phyloP scores from a whole-genome alignment of 495 filamentous ascomycete genomes.

The Penicillium waksmanii region DNA sequence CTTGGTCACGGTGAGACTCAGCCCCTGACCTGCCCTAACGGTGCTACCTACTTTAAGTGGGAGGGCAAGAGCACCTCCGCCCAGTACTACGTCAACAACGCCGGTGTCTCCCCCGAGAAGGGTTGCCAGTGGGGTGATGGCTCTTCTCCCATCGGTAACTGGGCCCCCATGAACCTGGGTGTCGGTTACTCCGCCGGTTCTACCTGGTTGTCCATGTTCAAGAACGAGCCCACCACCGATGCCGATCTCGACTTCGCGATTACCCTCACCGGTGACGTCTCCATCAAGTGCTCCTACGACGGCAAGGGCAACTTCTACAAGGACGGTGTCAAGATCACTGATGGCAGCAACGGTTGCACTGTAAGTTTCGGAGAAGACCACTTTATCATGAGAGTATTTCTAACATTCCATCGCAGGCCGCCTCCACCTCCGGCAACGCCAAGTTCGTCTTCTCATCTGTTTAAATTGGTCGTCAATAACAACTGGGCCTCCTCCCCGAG shows the following conservation, averaged over 20 bases:
- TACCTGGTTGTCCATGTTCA: slow-evolving; percentile 85
- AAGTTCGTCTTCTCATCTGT: slow-evolving; percentile 45
- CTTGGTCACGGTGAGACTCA: slow-evolving; percentile 57
- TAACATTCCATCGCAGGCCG: slow-evolving; percentile 33
- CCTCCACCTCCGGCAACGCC: slow-evolving; percentile 50
- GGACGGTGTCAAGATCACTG: slow-evolving; percentile 43
- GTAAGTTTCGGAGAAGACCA: slow-evolving; percentile 42
- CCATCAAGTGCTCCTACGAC: slow-evolving; percentile 70
- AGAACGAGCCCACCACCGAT: slow-evolving; percentile 66
- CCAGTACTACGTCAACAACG: slow-evolving; percentile 96
- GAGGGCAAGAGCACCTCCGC: slow-evolving; percentile 75
- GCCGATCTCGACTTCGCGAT: slow-evolving; percentile 72
- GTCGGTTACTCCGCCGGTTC: slow-evolving; percentile 66
- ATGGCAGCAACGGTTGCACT: slow-evolving; percentile 67
- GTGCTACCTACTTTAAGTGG: slow-evolving; percentile 74
- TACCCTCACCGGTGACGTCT: slow-evolving; percentile 67
- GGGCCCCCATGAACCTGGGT: slow-evolving; percentile 86
- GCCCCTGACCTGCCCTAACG: slow-evolving; percentile 73
- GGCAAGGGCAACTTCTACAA: slow-evolving; percentile 56
- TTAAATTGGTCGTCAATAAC: neutral
- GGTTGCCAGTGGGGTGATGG: slow-evolving; percentile 82
- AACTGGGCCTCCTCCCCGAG: neutral
- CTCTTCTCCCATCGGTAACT: slow-evolving; percentile 73
- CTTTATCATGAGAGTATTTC: slow-evolving; percentile 3
- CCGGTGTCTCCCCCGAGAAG: slow-evolving; percentile 64